Conservation (phyloP, 108 stramenopile species). For the Pseudonitzschia multiseries region DNA sequence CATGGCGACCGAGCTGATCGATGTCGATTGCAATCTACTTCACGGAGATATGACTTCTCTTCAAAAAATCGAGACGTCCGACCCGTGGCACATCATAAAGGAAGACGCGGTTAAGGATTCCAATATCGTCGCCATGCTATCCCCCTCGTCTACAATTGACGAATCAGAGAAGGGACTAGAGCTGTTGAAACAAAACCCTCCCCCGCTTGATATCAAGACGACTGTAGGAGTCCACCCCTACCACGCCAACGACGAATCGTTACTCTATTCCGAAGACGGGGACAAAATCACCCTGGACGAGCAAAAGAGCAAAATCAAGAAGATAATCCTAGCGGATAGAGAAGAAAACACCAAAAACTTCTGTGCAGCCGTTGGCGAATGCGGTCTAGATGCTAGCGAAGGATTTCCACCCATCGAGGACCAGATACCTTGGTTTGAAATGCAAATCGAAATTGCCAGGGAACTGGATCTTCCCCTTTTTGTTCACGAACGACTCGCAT, state of each 20-base stretch:
- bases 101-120: constrained; percentile 47
- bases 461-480: constrained; percentile 67
- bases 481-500: constrained; percentile 78
- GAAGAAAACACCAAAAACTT: neutral
- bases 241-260: constrained; percentile 48
- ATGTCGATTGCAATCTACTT: constrained; percentile 60
- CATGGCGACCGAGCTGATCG: constrained; percentile 41
- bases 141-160: constrained; percentile 67
- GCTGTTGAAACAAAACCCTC: constrained; percentile 9
- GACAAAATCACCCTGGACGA: constrained; percentile 19
- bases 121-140: constrained; percentile 70
- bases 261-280: constrained; percentile 3
- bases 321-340: neutral
- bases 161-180: constrained; percentile 49
- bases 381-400: constrained; percentile 72
- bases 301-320: constrained; percentile 6
- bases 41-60: constrained; percentile 46
- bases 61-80: constrained; percentile 5
- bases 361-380: constrained; percentile 74
- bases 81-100: constrained; percentile 36
- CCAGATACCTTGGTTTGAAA: constrained; percentile 63
- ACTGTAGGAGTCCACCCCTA: constrained; percentile 85
- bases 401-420: constrained; percentile 67
- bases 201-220: constrained; percentile 32
- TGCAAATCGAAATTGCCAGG: constrained; percentile 62